phyloP scores from a whole-genome alignment of 139 green algal genomes.

The Nannochloris sp. region DNA sequence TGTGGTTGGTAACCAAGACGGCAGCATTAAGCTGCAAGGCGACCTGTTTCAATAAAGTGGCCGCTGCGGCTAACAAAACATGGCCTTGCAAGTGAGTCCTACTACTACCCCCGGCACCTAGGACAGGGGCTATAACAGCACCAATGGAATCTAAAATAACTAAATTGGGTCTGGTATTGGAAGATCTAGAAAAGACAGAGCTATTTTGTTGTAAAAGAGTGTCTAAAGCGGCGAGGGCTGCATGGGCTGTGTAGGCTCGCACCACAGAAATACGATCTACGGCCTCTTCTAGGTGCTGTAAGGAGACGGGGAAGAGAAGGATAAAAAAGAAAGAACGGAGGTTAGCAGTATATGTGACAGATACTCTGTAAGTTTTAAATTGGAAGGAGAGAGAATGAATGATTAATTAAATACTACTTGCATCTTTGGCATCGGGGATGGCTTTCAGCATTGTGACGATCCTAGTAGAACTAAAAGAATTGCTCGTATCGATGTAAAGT shows the following conservation, averaged over 20 bases:
- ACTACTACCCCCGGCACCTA: constrained; percentile 3
- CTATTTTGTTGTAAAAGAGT: not conserved
- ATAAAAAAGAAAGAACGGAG: too few relatives aligned
- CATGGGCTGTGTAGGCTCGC: constrained; percentile 11
- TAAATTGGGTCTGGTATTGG: not conserved
- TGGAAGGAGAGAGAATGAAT: not conserved
- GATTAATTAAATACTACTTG: not conserved
- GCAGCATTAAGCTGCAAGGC: not conserved
- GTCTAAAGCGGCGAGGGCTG: constrained; percentile 13
- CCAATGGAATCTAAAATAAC: constrained; percentile 24
- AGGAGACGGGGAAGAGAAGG: too few relatives aligned
- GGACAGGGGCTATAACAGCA: constrained; percentile 4
- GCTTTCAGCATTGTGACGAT: not conserved
- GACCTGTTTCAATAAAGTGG: not conserved
- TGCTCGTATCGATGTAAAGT: constrained; percentile 25
- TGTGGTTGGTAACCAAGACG: constrained; percentile 25
- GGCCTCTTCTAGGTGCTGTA: not conserved
- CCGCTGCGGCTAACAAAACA: constrained; percentile 14
- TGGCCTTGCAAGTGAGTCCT: constrained; percentile 20
- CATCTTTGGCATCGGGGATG: too few relatives aligned
- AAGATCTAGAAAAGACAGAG: not conserved
- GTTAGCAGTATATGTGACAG: not conserved
- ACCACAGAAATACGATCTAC: constrained; percentile 7
- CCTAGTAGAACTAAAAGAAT: constrained; percentile 10
- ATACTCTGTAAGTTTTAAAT: not conserved